Evolutionary conservation across 1,284 basidiomycete genomes (phyloP).

Genomic region (Neolentinus lepideus): DNA sequence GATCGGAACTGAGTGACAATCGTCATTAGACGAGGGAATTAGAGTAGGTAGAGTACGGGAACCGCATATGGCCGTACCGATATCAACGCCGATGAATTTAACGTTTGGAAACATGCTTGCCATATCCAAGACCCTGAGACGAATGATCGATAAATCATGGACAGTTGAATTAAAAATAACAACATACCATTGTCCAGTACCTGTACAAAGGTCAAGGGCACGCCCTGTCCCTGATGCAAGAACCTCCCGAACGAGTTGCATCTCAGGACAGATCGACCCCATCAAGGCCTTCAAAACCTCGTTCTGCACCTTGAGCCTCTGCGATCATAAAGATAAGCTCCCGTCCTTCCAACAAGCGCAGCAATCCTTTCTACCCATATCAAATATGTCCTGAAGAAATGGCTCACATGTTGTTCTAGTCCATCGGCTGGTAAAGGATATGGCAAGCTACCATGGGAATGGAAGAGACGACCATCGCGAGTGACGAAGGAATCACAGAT

Average conservation of each 20-base stretch:
- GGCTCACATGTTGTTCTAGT: constrained; percentile 50
- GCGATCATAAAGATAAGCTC: constrained; percentile 7
- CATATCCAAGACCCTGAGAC: constrained; percentile 63
- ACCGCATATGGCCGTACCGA: constrained; percentile 38
- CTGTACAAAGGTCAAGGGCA: constrained; percentile 64
- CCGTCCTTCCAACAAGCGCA: background rate
- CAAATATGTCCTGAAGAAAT: constrained; percentile 1
- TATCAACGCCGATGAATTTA: constrained; percentile 62
- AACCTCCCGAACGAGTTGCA: constrained; percentile 42
- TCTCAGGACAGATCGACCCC: constrained; percentile 41
- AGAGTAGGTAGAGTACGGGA: constrained; percentile 6
- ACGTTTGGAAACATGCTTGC: constrained; percentile 54
- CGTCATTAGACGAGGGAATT: constrained; percentile 7
- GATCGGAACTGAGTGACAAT: constrained; percentile 48
- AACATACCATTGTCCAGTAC: constrained; percentile 61
- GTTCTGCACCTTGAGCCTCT: constrained; percentile 50
- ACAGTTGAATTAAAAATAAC: constrained; percentile 3
- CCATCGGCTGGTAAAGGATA: constrained; percentile 66
- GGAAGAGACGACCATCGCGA: constrained; percentile 51
- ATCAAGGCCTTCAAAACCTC: constrained; percentile 37
- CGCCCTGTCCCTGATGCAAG: constrained; percentile 32
- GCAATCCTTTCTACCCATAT: background rate
- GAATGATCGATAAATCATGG: background rate
- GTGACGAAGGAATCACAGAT: constrained; percentile 53
- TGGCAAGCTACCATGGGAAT: constrained; percentile 46